phyloP scores from a whole-genome alignment of 768 basidiomycete species.

The Lentinula detonsa region DNA sequence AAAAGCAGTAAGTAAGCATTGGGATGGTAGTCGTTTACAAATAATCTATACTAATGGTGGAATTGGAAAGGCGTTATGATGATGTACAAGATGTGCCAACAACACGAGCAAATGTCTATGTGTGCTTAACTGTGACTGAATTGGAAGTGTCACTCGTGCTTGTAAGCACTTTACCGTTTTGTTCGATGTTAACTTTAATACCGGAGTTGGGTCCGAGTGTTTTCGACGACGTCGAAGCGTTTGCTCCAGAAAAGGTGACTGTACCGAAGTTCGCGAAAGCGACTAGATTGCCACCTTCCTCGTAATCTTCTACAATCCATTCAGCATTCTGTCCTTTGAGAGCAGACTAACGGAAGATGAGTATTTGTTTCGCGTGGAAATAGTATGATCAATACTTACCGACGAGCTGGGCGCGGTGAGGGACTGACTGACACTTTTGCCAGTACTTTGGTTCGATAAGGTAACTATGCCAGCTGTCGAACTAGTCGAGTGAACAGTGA shows the following conservation, averaged over 20 bases:
- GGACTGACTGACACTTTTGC: not conserved
- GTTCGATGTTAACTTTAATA: not conserved
- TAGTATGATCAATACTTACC: not conserved
- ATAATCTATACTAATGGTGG: too few relatives aligned
- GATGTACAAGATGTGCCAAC: too few relatives aligned
- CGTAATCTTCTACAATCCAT: not conserved
- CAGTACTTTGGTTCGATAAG: not conserved
- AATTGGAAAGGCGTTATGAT: too few relatives aligned
- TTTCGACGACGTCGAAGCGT: not conserved
- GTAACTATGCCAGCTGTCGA: not conserved
- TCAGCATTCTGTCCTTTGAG: not conserved
- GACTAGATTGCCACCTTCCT: not conserved
- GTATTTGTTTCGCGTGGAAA: too few relatives aligned
- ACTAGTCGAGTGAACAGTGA: not conserved
- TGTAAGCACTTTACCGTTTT: not conserved
- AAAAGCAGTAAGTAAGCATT: too few relatives aligned
- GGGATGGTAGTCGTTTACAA: too few relatives aligned
- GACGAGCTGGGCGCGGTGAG: not conserved
- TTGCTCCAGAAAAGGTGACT: not conserved
- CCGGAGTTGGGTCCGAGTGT: not conserved
- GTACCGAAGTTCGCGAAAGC: not conserved
- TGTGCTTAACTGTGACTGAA: too few relatives aligned
- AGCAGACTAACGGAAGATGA: not conserved
- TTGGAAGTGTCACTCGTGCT: not conserved
- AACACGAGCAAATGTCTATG: too few relatives aligned